Evolutionary conservation across 345 rosid genomes (phyloP), one percentile per base, ranked within the genome.

Genomic region (Sisymbrium altissimum): DNA sequence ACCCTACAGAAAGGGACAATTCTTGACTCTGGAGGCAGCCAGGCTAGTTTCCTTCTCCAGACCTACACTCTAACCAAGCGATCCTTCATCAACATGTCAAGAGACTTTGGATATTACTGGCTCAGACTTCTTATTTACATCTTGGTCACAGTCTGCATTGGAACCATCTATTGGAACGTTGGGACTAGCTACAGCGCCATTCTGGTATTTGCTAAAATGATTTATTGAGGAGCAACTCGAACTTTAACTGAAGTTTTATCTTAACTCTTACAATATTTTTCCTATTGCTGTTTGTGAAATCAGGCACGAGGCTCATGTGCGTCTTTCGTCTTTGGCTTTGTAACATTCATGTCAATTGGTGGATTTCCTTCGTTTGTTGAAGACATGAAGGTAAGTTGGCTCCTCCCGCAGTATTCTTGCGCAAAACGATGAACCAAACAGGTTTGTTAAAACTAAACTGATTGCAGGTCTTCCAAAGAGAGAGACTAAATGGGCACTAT

Each of bases 21-120:
- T 71, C 90, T 91, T 15, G 97, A 94, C 50, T 74, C 91, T 33
- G 96, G 97, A 55, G 98, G 98, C 44, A 94, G 97, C 78, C 96
- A 88, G 76, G 97, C 98, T 45, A 94, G 97, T 82, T 94, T 91
- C 86, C 79, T 87, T 66, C 88, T 85, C 87, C 98, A 94, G 80
- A 69, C 93, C 15, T 87, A 78, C 30, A 84, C 89, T 46, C 80
- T 94, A 73, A 94, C 97, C n/a, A 86, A 86, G 79, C 90, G 98
- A 9, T 91, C 97, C 9, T 88, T 86, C 82, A 73, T 84, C 74
- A 94, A 94, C 86, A 94, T 94, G 98, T 94, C 95, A 9, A 85
- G 98, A 63, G 98, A 94, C 79, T 91, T 94, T 17, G 98, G 97
- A 8, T 94, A 94, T 64, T 94, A 91, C 85, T 94, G 98, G 98